These are phyloP conservation scores for Tetrastigma voinierianum DNA, from an alignment of 164 flowering plant genomes.

Conservation along the genomic window DNA sequence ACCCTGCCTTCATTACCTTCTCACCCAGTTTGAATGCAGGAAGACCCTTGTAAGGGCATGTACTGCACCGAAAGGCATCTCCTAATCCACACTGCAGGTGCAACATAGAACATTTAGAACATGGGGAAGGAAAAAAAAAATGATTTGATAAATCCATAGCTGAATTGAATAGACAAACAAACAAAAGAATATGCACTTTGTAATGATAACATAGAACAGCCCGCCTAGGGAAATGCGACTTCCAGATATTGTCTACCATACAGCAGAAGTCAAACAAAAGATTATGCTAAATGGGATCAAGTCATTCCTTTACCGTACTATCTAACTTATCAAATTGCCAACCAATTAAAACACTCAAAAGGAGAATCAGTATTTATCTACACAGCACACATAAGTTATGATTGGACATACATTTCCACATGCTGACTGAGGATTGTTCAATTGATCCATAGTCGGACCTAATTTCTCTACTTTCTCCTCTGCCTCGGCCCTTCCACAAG, in stretches of 20 bases:
- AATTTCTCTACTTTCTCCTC: slow-evolving; percentile 72
- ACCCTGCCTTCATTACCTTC: slow-evolving; percentile 50
- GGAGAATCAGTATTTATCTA: background rate
- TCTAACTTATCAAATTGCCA: too few relatives aligned
- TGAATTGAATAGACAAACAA: too few relatives aligned
- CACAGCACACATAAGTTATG: background rate
- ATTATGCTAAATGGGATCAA: too few relatives aligned
- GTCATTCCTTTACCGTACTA: too few relatives aligned
- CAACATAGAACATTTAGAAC: background rate
- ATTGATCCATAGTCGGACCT: slow-evolving; percentile 66
- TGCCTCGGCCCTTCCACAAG: slow-evolving; percentile 90
- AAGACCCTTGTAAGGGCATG: slow-evolving; percentile 95
- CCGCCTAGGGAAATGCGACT: too few relatives aligned
- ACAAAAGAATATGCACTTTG: too few relatives aligned
- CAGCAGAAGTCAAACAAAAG: too few relatives aligned
- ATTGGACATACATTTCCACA: slow-evolving; percentile 85
- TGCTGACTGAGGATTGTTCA: slow-evolving; percentile 85
- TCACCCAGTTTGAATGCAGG: slow-evolving; percentile 90
- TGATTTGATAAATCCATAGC: background rate
- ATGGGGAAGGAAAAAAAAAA: too few relatives aligned
- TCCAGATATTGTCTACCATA: too few relatives aligned
- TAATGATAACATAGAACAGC: too few relatives aligned
- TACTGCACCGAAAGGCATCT: slow-evolving; percentile 93
- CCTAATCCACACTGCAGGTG: slow-evolving; percentile 89
- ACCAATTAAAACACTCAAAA: too few relatives aligned